These are phyloP conservation scores for Cordyceps tenuipes DNA, from an alignment of 2,329 filamentous ascomycete genomes.

Conservation along the genomic window DNA sequence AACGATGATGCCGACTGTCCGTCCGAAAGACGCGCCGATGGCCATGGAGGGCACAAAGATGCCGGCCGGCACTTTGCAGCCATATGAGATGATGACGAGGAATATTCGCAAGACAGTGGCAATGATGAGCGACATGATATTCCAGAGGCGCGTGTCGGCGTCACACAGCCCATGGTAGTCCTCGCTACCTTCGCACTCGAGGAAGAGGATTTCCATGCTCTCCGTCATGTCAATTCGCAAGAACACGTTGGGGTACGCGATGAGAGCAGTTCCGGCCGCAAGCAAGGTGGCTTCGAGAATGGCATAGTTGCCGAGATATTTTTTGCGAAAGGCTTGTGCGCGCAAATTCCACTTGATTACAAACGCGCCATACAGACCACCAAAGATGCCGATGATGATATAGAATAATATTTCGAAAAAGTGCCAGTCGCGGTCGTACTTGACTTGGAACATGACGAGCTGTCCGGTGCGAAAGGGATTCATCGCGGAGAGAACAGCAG, in stretches of 20 bases:
- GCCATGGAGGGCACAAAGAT: slow-evolving; percentile 99
- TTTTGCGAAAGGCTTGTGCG: slow-evolving; percentile 87
- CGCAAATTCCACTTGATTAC: slow-evolving; percentile 97
- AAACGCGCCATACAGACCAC: slow-evolving; percentile 89
- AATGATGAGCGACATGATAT: slow-evolving; percentile 67
- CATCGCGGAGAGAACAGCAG: slow-evolving; percentile 86
- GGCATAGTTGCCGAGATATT: slow-evolving; percentile 76
- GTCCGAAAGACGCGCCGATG: slow-evolving; percentile 86
- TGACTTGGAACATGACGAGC: slow-evolving; percentile 97
- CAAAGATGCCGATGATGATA: slow-evolving; percentile 82
- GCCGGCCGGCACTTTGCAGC: slow-evolving; percentile 93
- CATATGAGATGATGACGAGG: slow-evolving; percentile 91
- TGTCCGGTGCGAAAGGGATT: slow-evolving; percentile 96
- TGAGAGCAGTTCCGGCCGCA: slow-evolving; percentile 72
- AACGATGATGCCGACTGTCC: slow-evolving; percentile 89
- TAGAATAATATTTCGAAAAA: slow-evolving; percentile 96
- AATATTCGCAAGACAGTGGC: slow-evolving; percentile 76
- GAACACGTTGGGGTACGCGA: slow-evolving; percentile 97
- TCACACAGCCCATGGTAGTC: slow-evolving; percentile 90
- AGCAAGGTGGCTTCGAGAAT: slow-evolving; percentile 80
- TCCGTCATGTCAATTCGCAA: slow-evolving; percentile 97
- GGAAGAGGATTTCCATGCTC: slow-evolving; percentile 96
- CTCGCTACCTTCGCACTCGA: slow-evolving; percentile 82
- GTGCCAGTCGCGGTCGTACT: slow-evolving; percentile 94
- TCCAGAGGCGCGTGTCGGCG: slow-evolving; percentile 61